Conservation (phyloP, 768 basidiomycete genomes). For the Hirschioporus abietinus region DNA sequence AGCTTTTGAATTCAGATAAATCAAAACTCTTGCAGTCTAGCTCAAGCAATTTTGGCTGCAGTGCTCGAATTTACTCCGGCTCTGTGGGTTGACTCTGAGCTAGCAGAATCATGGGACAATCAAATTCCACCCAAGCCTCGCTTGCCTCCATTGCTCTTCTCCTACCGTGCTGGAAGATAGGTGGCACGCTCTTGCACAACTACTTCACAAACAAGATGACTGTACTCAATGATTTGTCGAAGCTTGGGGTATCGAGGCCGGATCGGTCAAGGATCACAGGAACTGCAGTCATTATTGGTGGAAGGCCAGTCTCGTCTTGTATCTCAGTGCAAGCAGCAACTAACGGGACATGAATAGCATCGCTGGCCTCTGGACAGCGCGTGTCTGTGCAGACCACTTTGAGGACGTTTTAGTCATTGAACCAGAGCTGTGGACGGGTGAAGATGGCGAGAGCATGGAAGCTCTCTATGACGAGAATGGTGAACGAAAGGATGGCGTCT, state of each 20-base stretch:
- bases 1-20: too few relatives aligned
- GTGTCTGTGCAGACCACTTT: conserved; percentile 10
- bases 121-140: background rate
- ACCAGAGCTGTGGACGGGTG: conserved; percentile 6
- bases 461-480: background rate
- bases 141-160: background rate
- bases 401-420: conserved; percentile 9
- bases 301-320: background rate
- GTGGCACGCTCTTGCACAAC: background rate
- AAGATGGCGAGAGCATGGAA: background rate
- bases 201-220: background rate
- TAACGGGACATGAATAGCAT: conserved; percentile 1
- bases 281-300: background rate
- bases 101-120: background rate
- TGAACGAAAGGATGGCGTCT: background rate
- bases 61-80: too few relatives aligned
- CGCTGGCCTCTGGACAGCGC: conserved; percentile 7
- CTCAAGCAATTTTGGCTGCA: too few relatives aligned
- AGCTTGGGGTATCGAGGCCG: background rate
- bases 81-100: too few relatives aligned
- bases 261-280: background rate
- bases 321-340: background rate
- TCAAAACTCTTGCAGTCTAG: too few relatives aligned
- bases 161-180: background rate
- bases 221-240: background rate